phyloP scores from a whole-genome alignment of 1,284 basidiomycete species.

The Lentinula novae-zelandiae region DNA sequence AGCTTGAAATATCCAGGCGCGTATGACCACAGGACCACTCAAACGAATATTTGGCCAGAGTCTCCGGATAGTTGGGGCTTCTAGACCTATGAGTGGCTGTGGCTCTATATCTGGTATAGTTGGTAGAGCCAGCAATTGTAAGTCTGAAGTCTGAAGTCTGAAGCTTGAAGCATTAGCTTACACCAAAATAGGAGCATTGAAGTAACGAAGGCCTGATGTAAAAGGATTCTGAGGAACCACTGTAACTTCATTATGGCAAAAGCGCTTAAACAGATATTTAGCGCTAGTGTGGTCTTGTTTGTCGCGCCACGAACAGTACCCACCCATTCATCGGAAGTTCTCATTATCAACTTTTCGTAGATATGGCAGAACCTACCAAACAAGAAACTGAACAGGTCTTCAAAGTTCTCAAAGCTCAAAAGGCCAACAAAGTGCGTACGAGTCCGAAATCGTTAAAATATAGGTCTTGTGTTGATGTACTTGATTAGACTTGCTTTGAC shows the following conservation, averaged over 20 bases:
- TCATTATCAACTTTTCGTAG: not conserved
- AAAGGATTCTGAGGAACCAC: too few relatives aligned
- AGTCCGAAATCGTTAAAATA: conserved; percentile 16
- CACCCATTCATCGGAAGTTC: not conserved
- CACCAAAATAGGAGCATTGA: too few relatives aligned
- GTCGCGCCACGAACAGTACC: too few relatives aligned
- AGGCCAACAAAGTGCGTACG: conserved; percentile 80
- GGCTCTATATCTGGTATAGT: not conserved
- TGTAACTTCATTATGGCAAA: too few relatives aligned
- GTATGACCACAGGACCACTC: too few relatives aligned
- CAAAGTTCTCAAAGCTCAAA: conserved; percentile 73
- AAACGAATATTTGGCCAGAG: not conserved
- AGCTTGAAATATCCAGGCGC: too few relatives aligned
- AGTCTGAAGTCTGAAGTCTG: not conserved
- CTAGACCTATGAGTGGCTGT: not conserved
- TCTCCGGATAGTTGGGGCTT: not conserved
- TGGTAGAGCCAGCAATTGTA: not conserved
- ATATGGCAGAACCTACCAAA: conserved; percentile 71
- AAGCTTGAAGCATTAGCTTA: not conserved
- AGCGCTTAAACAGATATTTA: not conserved
- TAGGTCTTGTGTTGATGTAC: conserved; percentile 6
- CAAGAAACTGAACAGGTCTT: conserved; percentile 78
- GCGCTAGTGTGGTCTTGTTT: not conserved
- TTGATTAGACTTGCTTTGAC: conserved; percentile 86
- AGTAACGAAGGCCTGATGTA: too few relatives aligned